phyloP scores from a whole-genome alignment of 331 rosid genomes.

The Ulmus americana region DNA sequence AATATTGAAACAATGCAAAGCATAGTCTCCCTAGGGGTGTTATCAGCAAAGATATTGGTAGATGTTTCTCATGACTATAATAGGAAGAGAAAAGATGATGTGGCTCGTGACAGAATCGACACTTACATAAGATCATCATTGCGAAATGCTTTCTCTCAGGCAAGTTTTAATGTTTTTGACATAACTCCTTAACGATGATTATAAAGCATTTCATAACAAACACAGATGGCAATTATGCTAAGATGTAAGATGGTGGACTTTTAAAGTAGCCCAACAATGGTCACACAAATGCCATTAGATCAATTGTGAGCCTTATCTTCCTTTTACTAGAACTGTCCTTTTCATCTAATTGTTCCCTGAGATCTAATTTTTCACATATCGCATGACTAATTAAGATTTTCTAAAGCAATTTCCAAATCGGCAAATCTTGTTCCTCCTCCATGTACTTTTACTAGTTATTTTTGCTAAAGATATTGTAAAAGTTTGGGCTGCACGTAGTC shows the following conservation, averaged over 20 bases:
- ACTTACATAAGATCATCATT: constrained; percentile 78
- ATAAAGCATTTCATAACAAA: neutral
- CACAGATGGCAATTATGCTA: neutral
- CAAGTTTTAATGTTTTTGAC: constrained; percentile 27
- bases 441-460: too few species aligned
- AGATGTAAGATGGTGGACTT: neutral
- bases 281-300: neutral
- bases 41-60: constrained; percentile 66
- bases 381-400: too few species aligned
- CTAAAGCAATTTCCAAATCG: too few species aligned
- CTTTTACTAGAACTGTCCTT: neutral
- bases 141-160: constrained; percentile 83
- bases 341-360: neutral
- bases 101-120: constrained; percentile 63
- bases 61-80: constrained; percentile 60
- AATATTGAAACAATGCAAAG: constrained; percentile 71
- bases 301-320: neutral
- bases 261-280: too few species aligned
- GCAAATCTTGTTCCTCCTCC: too few species aligned
- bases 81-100: constrained; percentile 63
- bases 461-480: too few species aligned
- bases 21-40: constrained; percentile 68
- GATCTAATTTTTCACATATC: neutral
- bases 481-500: too few species aligned
- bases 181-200: neutral